Evolutionary conservation across 371 early-diverging fungal genomes (phyloP), one percentile per base, ranked within the genome.

Genomic region (Sporodiniella umbellata): DNA sequence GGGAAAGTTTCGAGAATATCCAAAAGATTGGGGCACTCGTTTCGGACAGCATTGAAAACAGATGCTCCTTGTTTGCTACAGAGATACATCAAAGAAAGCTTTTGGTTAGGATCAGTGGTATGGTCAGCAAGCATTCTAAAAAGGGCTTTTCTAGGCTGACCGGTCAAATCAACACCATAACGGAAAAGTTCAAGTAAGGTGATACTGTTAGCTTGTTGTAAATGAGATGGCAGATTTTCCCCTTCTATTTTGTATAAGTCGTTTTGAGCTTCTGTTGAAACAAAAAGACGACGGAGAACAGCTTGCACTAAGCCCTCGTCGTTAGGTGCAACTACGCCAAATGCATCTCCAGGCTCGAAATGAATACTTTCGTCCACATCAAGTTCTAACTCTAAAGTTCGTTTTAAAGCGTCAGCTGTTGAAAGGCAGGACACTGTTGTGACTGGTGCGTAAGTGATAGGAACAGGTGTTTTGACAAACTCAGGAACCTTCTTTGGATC

Each of bases 251-350:
- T 46, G 35, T 68, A 71, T 17, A 81, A 45, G 1, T 45, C 48
- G 48, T 78, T 60, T 38, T 62, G 59, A 12, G 58, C 55, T 0
- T 80, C 68, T 17, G 56, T 56, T 1, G 68, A 57, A 6, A 78
- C 42, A 15, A 39, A 66, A 11, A 88, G 57, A 21, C 75, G 55
- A 0, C 53, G 52, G 23, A 89, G 51, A 2, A 89, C 43, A 0
- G 78, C 83, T 1, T 70, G 54, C 0, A 89, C 84, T 42, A 87
- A 53, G 0, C 59, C 49, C 15, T 81, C 78, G 47, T 83, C 75
- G 60, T 94, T 94, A 18, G 92, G 92, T 1, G 89, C 87, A 40
- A 83, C 50, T 4, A 95, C 69, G 40, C 90, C 94, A 70, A 96
- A 86, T 0, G 93, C 83, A 67, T 94, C 96, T 26, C 97, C 96